These are phyloP conservation scores for Clonostachys rhizophaga DNA, from an alignment of 2,329 filamentous ascomycete genomes.

Conservation along the genomic window DNA sequence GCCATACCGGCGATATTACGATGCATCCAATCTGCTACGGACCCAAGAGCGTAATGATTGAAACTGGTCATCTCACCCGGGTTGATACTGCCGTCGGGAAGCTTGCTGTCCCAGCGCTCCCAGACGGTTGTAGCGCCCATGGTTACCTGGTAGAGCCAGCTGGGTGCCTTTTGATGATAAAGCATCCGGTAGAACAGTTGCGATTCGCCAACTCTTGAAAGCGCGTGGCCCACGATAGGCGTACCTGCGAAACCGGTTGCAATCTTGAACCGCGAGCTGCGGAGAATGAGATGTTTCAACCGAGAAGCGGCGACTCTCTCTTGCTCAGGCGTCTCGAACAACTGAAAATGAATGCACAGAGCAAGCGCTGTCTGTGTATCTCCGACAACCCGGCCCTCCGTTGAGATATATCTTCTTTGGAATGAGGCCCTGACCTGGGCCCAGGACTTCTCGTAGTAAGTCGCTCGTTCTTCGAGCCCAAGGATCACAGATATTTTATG, in stretches of 20 bases:
- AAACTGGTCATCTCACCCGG: constrained; percentile 43
- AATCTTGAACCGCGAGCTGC: constrained; percentile 16
- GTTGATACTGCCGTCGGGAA: constrained; percentile 37
- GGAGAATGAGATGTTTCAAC: background rate
- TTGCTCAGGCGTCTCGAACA: constrained; percentile 13
- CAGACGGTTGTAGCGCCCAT: constrained; percentile 42
- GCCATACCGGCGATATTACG: constrained; percentile 32
- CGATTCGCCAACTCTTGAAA: constrained; percentile 15
- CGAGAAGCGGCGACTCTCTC: constrained; percentile 1
- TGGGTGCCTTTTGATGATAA: constrained; percentile 33
- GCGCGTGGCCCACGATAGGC: constrained; percentile 24
- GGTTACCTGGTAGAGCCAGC: constrained; percentile 41
- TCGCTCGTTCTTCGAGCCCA: constrained; percentile 13
- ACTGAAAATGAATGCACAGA: constrained; percentile 27
- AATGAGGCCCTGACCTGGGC: background rate
- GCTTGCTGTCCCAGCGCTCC: constrained; percentile 45
- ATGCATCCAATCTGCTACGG: constrained; percentile 41
- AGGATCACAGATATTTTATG: constrained; percentile 24
- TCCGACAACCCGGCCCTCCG: background rate
- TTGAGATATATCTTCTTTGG: background rate
- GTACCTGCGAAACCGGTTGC: constrained; percentile 39
- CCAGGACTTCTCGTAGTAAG: constrained; percentile 10
- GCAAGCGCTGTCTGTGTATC: background rate
- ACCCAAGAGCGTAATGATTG: constrained; percentile 43
- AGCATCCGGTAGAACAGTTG: constrained; percentile 41